Evolutionary conservation across 192 early-diverging fungal genomes (phyloP), one percentile per base, ranked within the genome.

Genomic region (Entomortierella lignicola): DNA sequence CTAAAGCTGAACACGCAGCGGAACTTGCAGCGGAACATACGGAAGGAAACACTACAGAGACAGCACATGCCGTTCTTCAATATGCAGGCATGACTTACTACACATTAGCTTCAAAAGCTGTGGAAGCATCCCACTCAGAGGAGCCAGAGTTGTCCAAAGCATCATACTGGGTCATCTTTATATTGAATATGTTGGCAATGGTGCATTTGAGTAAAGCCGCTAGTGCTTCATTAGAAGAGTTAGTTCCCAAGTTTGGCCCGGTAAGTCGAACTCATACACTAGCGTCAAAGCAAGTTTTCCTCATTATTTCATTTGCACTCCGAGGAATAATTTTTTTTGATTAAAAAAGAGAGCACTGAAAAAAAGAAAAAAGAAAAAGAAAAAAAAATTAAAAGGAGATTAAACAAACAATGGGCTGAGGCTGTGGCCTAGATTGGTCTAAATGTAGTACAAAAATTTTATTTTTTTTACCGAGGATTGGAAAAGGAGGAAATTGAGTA

Each of bases 151-250:
- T 77, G 60, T 55, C 60, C 25, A 69, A 64, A 31, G 60, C n/a
- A 8, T 60, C 54, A n/a, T 63, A 69, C 30, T 32, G 68, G 34
- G 54, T 23, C n/a, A 63, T 69, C 17, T 77, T 77, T 44, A 10
- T 69, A 12, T 50, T 77, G 26, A 77, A 77, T 26, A 50, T 77
- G 61, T 60, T 77, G 7, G 60, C 58, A 26, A 77, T 77, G 74
- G 67, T 77, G 66, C 74, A 77, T 30, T 47, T 77, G 26, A 64
- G 74, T 27, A 77, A 77, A 31, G 74, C 66, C 12, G 74, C 74
- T 27, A 60, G 66, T 20, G 61, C 48, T 5, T 59, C 66, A 3
- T 27, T 77, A 25, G 74, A 77, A 39, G 66, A 77, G 30, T 48
- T 77, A 13, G 74, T 77, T 12, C 74, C 74, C 41, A 57, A 47